Evolutionary conservation across 495 filamentous ascomycete genomes (phyloP).

Genomic region (Parathielavia appendiculata): DNA sequence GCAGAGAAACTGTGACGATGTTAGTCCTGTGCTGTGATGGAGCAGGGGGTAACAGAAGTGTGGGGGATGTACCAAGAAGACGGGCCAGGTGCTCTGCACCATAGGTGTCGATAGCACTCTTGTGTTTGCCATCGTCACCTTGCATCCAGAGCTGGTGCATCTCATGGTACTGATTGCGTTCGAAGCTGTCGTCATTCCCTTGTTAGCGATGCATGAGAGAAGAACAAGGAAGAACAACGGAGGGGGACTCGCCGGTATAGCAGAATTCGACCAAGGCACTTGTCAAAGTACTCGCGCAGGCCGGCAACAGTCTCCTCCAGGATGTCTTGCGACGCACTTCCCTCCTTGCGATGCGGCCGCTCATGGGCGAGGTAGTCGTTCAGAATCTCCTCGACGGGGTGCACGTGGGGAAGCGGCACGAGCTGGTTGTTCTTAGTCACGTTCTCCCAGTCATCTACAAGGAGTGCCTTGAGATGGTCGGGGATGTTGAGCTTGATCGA

Average conservation of each 20-base stretch:
- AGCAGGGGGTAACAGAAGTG: not conserved
- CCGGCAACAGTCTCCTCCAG: slow-evolving; percentile 83
- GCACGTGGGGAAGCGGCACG: slow-evolving; percentile 71
- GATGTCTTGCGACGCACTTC: slow-evolving; percentile 69
- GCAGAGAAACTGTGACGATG: slow-evolving; percentile 63
- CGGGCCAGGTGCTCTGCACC: slow-evolving; percentile 87
- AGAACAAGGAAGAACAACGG: not conserved
- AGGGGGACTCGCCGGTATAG: slow-evolving; percentile 60
- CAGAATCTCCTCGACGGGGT: slow-evolving; percentile 71
- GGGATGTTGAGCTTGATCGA: slow-evolving; percentile 76
- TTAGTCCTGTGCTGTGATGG: slow-evolving; percentile 16
- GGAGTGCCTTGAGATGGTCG: slow-evolving; percentile 78
- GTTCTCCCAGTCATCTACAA: slow-evolving; percentile 99
- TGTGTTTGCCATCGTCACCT: slow-evolving; percentile 54
- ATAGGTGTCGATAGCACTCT: slow-evolving; percentile 71
- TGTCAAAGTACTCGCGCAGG: slow-evolving; percentile 86
- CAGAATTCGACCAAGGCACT: slow-evolving; percentile 74
- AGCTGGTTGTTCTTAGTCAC: slow-evolving; percentile 90
- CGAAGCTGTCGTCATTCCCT: slow-evolving; percentile 51
- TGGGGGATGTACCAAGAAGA: slow-evolving; percentile 69
- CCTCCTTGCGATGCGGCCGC: slow-evolving; percentile 56
- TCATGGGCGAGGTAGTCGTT: slow-evolving; percentile 70
- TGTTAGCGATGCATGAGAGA: not conserved
- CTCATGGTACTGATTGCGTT: slow-evolving; percentile 76
- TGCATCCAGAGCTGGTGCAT: slow-evolving; percentile 57